These are phyloP conservation scores for Rhizopogon sp. DNA, from an alignment of 768 basidiomycete species.

Conservation along the genomic window DNA sequence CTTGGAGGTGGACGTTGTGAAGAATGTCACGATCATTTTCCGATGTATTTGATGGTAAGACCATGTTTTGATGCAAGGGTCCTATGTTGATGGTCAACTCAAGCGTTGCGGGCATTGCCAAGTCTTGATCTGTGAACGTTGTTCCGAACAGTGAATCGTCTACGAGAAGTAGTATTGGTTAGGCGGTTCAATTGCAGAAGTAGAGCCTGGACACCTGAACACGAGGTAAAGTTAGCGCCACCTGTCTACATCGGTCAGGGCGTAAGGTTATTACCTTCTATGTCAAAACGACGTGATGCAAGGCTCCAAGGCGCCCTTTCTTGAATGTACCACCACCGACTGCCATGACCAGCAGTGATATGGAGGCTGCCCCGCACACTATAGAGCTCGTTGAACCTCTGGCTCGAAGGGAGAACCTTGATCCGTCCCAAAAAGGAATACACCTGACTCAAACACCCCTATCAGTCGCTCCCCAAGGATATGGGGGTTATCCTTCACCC, in stretches of 20 bases:
- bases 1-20: constrained; percentile 42
- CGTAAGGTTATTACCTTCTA: not conserved
- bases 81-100: not conserved
- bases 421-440: not conserved
- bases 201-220: not conserved
- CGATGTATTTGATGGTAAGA: constrained; percentile 43
- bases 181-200: not conserved
- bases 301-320: not conserved
- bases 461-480: not conserved
- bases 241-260: not conserved
- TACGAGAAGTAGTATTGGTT: constrained; percentile 3
- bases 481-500: not conserved
- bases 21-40: constrained; percentile 35
- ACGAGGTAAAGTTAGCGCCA: not conserved
- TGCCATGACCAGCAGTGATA: not conserved
- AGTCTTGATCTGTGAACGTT: constrained; percentile 19
- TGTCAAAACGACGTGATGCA: not conserved
- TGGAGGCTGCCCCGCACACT: not conserved
- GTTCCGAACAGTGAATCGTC: constrained; percentile 17
- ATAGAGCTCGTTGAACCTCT: not conserved
- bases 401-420: not conserved
- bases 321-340: not conserved
- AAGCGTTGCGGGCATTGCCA: constrained; percentile 22
- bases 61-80: not conserved
- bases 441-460: not conserved